Base-by-base conservation (phyloP, 768 basidiomycete species). In the Russula compacta region DNA sequence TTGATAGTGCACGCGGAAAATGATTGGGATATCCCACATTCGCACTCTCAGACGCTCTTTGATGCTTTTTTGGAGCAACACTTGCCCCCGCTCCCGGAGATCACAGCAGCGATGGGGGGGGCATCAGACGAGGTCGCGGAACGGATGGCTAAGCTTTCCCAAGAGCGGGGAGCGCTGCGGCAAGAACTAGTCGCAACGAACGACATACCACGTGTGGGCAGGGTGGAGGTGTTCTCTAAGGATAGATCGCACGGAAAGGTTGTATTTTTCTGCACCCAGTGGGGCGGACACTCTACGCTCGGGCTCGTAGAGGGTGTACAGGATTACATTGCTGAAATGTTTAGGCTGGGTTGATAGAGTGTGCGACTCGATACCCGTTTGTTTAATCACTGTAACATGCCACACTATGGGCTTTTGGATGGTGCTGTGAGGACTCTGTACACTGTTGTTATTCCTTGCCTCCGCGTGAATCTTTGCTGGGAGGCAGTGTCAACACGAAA, bases 1-100 rank as follows among this genome's bases (percentile, higher is more conserved):
- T 74, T 92, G 40, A 79, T 94, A 64, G 83, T 80, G 0, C 92
- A 94, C 70, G 83, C 91, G 7, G 76, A 78, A 62, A 78, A 92
- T 69, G 92, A 94, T 72, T 76, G 74, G 66, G 85, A 89, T 24
- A 91, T 93, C 50, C 84, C 85, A 0, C 77, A 82, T 65, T 74
- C 78, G 0, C 91, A 94, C 69, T 85, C 91, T 0, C 75, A 78
- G 14, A 72, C 76, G 0, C 79, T 94, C 24, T 91, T 91, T 72
- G 77, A 87, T 33, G 75, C 80, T 0, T 81, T 92, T 59, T 69
- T 89, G 35, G 83, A 84, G 21, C 82, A 82, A 0, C 74, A 80
- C 57, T 77, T 92, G 8, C 68, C 76, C 2, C 60, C 79, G 1
- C 76, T 79, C 48, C 61, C 70, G 0, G 74, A 77, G 17, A 75